Percentiles rank a stretch among this genome's conserved stretches.
phyloP scores from a whole-genome alignment of 1,139 yeast genomes.

The Candida albicans region DNA sequence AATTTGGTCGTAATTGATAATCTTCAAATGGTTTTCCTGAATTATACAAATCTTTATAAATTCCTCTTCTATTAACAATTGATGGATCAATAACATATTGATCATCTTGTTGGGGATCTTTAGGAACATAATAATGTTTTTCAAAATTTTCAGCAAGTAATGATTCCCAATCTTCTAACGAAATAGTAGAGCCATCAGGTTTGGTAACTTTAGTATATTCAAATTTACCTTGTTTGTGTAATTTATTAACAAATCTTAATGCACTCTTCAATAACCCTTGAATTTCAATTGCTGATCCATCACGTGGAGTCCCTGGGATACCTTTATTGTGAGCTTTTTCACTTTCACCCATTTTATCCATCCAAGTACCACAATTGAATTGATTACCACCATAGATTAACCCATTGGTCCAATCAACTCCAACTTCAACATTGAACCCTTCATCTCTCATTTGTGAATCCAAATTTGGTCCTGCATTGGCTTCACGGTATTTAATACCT shows the following conservation, averaged over 20 bases:
- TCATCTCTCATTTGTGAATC: constrained; percentile 92
- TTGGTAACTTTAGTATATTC: constrained; percentile 52
- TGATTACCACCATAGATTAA: constrained; percentile 89
- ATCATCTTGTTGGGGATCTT: constrained; percentile 49
- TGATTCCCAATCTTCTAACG: constrained; percentile 67
- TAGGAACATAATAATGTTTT: constrained; percentile 72
- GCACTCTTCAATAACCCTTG: constrained; percentile 85
- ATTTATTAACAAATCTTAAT: constrained; percentile 70
- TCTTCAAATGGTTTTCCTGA: constrained; percentile 91
- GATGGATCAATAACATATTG: constrained; percentile 60
- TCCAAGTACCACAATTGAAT: constrained; percentile 97
- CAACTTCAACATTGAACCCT: constrained; percentile 82
- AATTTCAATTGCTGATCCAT: constrained; percentile 94
- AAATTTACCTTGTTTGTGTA: constrained; percentile 56
- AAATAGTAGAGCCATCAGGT: constrained; percentile 57
- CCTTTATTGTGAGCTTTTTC: constrained; percentile 80
- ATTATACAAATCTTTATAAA: constrained; percentile 81
- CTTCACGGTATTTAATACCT: constrained; percentile 88
- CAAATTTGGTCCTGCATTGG: constrained; percentile 86
- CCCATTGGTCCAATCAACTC: constrained; percentile 89
- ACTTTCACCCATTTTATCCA: constrained; percentile 99
- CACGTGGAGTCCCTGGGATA: constrained; percentile 94
- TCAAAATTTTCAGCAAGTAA: constrained; percentile 75
- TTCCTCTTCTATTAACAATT: constrained; percentile 85
- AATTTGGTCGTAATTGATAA: constrained; percentile 89